Base-by-base conservation (phyloP, 768 basidiomycete species). In the Rhizopogon roseolus region DNA sequence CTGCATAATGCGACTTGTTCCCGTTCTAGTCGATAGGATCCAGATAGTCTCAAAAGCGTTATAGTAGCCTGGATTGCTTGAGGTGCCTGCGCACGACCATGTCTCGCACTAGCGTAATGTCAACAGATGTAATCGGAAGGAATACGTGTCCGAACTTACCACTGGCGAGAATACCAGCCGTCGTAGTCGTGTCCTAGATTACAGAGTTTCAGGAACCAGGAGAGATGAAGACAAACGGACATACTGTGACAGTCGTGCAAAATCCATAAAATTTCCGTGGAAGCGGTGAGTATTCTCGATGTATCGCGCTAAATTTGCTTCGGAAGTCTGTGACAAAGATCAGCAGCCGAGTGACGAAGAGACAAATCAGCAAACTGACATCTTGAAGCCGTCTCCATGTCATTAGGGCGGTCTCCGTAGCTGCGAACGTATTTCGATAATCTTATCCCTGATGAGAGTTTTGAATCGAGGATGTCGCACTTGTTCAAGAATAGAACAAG, bases 401-500 rank as follows among this genome's bases (percentile, higher is more conserved):
- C 85, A 50, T 90, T 90, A 19, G 80, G 72, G 44, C 86, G 77
- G 53, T 84, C 79, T 8, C 79, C 81, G 62, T 85, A 90, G 44
- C 84, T 87, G 44, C 85, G 79, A 29, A 90, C 86, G 60, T 85
- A 86, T 63, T 85, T 83, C 34, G 76, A 69, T 29, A 90, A 70
- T 55, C 76, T 76, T 53, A 87, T 76, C 29, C 88, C 88, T 1
- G 85, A 75, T 17, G 72, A 69, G 10, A 90, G 78, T 62, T 90
- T 90, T 42, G 74, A 60, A 55, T 79, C 80, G 51, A 91, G 70
- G 55, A 90, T 86, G 61, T 90, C 88, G 55, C 85, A 85, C 65
- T 92, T 92, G 71, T 91, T 92, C 50, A 92, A 73, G 73, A 91
- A 92, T 43, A 91, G 74, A 55, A 91, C 85, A 34, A 90, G 73